Percentiles rank a stretch among this genome's conserved stretches.
Evolutionary conservation across 257 asterid species (phyloP).

Genomic region (Osmanthus fragrans): DNA sequence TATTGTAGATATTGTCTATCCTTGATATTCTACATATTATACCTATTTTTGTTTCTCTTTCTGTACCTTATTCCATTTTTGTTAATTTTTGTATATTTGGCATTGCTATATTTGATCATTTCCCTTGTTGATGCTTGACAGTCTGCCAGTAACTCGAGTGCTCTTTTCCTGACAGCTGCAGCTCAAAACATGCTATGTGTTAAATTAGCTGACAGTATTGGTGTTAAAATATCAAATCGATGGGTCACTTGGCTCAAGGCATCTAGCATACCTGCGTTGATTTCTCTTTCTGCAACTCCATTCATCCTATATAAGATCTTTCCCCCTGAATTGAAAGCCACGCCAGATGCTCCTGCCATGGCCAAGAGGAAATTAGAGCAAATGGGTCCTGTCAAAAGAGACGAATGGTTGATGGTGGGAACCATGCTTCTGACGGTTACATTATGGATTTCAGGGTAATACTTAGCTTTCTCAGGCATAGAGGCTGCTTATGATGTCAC

Average conservation of each 20-base stretch:
- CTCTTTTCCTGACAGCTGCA: slow-evolving; percentile 82
- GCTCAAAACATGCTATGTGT: slow-evolving; percentile 79
- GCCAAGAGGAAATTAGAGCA: slow-evolving; percentile 60
- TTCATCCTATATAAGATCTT: slow-evolving; percentile 51
- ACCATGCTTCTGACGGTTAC: slow-evolving; percentile 61
- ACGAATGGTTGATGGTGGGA: slow-evolving; percentile 79
- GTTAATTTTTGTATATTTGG: neutral
- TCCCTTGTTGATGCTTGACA: slow-evolving; percentile 30
- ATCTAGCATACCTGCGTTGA: slow-evolving; percentile 51
- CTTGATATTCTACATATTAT: neutral
- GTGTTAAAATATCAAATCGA: slow-evolving; percentile 54
- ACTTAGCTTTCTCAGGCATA: neutral
- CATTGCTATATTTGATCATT: slow-evolving; percentile 7
- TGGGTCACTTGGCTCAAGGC: slow-evolving; percentile 83
- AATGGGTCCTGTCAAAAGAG: slow-evolving; percentile 71
- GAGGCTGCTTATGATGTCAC: neutral
- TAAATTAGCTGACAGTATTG: slow-evolving; percentile 70
- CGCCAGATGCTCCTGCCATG: slow-evolving; percentile 75
- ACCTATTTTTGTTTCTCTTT: neutral
- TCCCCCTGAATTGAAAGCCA: slow-evolving; percentile 68
- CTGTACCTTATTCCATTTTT: neutral
- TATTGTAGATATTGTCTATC: neutral
- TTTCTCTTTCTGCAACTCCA: slow-evolving; percentile 56
- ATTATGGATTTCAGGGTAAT: slow-evolving; percentile 81
- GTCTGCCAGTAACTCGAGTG: slow-evolving; percentile 67